Percentiles rank a stretch among this genome's conserved stretches.
Evolutionary conservation across 2,329 filamentous ascomycete genomes (phyloP).

Genomic region (Pseudogymnoascus sp.): DNA sequence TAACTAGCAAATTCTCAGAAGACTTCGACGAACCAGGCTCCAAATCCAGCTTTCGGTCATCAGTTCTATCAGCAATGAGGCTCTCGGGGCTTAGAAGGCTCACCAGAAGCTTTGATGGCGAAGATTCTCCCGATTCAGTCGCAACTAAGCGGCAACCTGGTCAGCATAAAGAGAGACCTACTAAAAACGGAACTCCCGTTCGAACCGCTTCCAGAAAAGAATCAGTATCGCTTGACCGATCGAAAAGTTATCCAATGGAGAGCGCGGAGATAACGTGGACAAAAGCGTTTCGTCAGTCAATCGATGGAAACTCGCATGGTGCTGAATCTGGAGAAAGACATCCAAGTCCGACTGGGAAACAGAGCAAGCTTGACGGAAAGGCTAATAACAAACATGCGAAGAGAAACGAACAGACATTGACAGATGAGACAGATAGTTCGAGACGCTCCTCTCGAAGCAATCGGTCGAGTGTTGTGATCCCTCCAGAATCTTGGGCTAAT

Average conservation of each 20-base stretch:
- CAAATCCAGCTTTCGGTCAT: conserved; percentile 4
- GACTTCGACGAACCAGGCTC: background rate
- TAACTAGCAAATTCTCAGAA: background rate
- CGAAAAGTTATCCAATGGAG: background rate
- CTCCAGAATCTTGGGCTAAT: conserved; percentile 26
- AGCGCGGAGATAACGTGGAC: background rate
- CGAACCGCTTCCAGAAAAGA: background rate
- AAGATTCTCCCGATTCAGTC: background rate
- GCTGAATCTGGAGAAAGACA: background rate
- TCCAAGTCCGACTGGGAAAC: background rate
- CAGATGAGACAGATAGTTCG: background rate
- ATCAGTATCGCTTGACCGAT: background rate
- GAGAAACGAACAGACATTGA: background rate
- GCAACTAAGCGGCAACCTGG: background rate
- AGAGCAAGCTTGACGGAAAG: background rate
- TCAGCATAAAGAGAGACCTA: background rate
- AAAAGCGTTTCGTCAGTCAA: background rate
- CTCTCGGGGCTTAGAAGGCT: background rate
- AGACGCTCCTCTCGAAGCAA: background rate
- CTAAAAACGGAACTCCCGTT: background rate
- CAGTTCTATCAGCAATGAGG: background rate
- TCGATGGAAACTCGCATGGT: background rate
- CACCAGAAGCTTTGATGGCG: background rate
- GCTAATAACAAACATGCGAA: background rate
- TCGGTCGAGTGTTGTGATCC: conserved; percentile 15